Conservation (phyloP, 169 alveolate species). For the Plasmodium coatneyi region DNA sequence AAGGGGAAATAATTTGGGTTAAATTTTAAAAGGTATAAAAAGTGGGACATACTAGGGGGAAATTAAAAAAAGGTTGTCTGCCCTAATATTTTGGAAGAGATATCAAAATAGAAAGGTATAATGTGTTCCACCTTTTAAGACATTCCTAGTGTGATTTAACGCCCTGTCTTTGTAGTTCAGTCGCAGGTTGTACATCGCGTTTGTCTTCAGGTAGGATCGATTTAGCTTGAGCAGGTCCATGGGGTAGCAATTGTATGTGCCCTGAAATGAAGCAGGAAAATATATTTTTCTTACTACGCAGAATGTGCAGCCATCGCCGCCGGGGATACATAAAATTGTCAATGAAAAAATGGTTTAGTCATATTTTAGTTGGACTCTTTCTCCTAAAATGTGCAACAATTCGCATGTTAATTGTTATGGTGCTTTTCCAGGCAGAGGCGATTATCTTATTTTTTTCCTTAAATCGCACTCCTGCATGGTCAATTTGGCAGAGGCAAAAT, state of each 20-base stretch:
- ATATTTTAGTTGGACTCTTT: neutral
- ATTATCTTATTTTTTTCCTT: neutral
- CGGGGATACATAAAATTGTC: neutral
- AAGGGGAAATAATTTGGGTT: neutral
- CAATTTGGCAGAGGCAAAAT: neutral
- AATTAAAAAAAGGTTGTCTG: neutral
- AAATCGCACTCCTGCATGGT: neutral
- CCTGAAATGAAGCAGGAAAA: constrained; percentile 24
- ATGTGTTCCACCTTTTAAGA: constrained; percentile 26
- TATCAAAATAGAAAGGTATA: neutral
- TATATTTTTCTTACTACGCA: neutral
- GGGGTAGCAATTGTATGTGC: constrained; percentile 75
- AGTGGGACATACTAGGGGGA: neutral
- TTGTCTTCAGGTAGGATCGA: constrained; percentile 52
- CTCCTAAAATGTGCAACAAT: neutral
- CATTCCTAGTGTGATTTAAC: constrained; percentile 60
- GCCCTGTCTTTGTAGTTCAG: constrained; percentile 47
- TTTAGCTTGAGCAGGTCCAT: constrained; percentile 43
- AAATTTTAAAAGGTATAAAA: neutral
- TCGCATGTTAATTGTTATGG: neutral
- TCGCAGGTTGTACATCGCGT: constrained; percentile 18
- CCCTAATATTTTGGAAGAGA: neutral
- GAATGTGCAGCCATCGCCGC: neutral
- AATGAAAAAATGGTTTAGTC: neutral
- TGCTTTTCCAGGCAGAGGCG: neutral